Evolutionary conservation across 345 rosid genomes (phyloP), one percentile per base, ranked within the genome.

Genomic region (Balakata baccata): DNA sequence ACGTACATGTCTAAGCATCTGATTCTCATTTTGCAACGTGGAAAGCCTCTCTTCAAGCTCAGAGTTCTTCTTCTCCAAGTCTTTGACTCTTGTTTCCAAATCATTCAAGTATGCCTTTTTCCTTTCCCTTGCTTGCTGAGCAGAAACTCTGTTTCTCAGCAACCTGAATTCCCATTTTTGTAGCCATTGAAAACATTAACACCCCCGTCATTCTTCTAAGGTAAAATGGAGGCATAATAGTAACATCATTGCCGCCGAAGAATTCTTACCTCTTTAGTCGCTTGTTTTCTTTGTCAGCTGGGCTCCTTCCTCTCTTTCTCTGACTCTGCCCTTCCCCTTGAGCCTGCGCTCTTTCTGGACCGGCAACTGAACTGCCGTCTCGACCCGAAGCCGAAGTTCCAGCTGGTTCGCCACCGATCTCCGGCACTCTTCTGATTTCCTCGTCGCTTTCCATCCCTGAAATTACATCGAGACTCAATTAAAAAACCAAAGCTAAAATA

Each of bases 121-220:
- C 86, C 98, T 90, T 78, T 95, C 99, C 83, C 99, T 91, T 52
- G 98, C 99, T 82, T 95, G 99, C 77, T 95, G 99, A 1, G 99
- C 99, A 41, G 99, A 95, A 23, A 95, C 99, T 90, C 99, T 90
- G 79, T 95, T 95, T 85, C 99, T 91, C 90, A 95, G 74, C 89
- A 95, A 87, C 93, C 99, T 95, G 13, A 37, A 56, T 45, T n/a
- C 29, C 17, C 65, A 6, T 18, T 74, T 7, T 56, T n/a, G 43
- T 2, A 57, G 47, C 64, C 59, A 41, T 18, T 23, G 18, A 29
- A 39, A 67, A 23, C 12, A n/a, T 25, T 4, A 22, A 41, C 7
- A 29, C 52, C 56, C 77, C 68, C 76, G 66, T 60, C 78, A 75
- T 68, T 37, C 81, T 64, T 46, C 59, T 1, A 11, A 5, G n/a